Conservation (phyloP, 1,284 basidiomycete species). For the Irpex sp. region DNA sequence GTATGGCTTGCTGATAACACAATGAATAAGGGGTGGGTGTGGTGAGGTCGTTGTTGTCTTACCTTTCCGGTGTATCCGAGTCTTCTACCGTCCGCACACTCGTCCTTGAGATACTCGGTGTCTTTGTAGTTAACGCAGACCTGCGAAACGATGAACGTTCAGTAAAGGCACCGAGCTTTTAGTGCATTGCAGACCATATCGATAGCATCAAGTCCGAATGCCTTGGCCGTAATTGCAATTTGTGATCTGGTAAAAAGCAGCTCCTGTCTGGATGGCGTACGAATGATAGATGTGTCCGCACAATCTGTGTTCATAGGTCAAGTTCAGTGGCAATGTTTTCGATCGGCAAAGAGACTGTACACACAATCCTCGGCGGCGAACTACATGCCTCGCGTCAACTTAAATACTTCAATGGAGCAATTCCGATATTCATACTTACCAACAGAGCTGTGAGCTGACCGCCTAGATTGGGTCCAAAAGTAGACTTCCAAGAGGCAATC, state of each 20-base stretch:
- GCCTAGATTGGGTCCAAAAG: slow-evolving; percentile 38
- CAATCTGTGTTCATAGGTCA: slow-evolving; percentile 50
- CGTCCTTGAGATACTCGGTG: slow-evolving; percentile 61
- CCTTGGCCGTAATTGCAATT: slow-evolving; percentile 82
- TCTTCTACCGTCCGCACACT: slow-evolving; percentile 75
- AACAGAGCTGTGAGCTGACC: slow-evolving; percentile 53
- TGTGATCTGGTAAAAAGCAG: slow-evolving; percentile 85
- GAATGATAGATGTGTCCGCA: slow-evolving; percentile 82
- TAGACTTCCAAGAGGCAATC: slow-evolving; percentile 63
- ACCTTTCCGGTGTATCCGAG: slow-evolving; percentile 89
- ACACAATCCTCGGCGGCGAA: slow-evolving; percentile 91
- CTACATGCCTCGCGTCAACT: slow-evolving; percentile 32
- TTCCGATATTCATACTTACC: slow-evolving; percentile 31
- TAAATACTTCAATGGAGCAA: slow-evolving; percentile 30
- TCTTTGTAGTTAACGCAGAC: slow-evolving; percentile 92
- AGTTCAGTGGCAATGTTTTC: background rate
- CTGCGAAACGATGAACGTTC: slow-evolving; percentile 32
- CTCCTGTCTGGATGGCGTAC: slow-evolving; percentile 74
- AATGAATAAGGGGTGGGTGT: background rate
- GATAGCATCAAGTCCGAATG: slow-evolving; percentile 81
- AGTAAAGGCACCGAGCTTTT: background rate
- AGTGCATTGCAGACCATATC: slow-evolving; percentile 64
- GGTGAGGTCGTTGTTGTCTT: slow-evolving; percentile 9
- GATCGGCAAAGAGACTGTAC: slow-evolving; percentile 14
- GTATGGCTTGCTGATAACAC: slow-evolving; percentile 85